phyloP scores from a whole-genome alignment of 2,329 filamentous ascomycete genomes.

The Sarocladium kiliense region DNA sequence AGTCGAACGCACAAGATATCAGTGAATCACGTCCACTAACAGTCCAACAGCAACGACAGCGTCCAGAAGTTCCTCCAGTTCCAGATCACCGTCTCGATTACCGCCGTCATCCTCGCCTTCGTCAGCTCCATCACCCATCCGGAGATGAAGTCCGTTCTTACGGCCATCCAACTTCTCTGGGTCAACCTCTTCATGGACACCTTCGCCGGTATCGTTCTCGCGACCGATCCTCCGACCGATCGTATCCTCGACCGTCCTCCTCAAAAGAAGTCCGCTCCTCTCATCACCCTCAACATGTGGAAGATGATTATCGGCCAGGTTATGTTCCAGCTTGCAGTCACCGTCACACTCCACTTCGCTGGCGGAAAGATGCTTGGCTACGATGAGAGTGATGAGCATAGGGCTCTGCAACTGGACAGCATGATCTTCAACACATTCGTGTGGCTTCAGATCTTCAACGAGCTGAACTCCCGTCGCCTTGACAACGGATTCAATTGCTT shows the following conservation, averaged over 20 bases:
- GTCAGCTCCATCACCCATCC: conserved; percentile 46
- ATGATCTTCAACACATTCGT: conserved; percentile 64
- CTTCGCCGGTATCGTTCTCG: conserved; percentile 47
- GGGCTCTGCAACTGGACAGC: conserved; percentile 39
- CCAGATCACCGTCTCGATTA: conserved; percentile 58
- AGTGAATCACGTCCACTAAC: neutral
- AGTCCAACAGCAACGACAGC: conserved; percentile 4
- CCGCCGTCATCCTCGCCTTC: conserved; percentile 53
- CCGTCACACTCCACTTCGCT: conserved; percentile 50
- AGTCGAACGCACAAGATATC: neutral
- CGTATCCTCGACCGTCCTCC: conserved; percentile 45
- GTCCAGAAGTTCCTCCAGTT: conserved; percentile 29
- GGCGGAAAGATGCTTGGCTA: conserved; percentile 48
- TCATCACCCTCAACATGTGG: conserved; percentile 65
- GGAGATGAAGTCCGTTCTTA: conserved; percentile 40
- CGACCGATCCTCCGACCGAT: conserved; percentile 31
- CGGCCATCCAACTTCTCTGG: conserved; percentile 54
- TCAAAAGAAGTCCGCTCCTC: conserved; percentile 55
- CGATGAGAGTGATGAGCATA: conserved; percentile 23
- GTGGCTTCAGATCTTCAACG: conserved; percentile 67
- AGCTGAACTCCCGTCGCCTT: conserved; percentile 57
- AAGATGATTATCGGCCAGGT: conserved; percentile 55
- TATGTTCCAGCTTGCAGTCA: conserved; percentile 48
- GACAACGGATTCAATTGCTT: conserved; percentile 60
- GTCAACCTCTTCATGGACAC: conserved; percentile 59